Conservation (phyloP, 129 eudicot genomes). For the Deinandra increscens region DNA sequence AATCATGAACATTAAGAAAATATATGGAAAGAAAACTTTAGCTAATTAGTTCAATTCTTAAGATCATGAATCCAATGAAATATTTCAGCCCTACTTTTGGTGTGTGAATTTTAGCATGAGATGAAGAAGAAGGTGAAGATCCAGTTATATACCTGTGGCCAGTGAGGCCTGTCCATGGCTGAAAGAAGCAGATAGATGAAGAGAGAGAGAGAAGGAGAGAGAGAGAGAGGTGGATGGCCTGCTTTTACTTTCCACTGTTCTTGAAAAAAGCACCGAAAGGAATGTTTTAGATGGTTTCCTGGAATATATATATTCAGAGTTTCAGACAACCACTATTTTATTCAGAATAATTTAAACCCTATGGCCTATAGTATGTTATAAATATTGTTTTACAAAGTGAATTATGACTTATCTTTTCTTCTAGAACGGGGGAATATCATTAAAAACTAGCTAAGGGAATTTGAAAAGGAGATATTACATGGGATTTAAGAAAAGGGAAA, state of each 20-base stretch:
- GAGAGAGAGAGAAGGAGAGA: neutral
- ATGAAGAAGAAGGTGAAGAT: constrained; percentile 22
- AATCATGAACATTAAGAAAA: constrained; percentile 8
- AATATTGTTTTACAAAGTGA: too few species aligned
- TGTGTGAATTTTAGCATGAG: constrained; percentile 9
- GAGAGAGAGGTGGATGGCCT: constrained; percentile 10
- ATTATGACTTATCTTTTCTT: too few species aligned
- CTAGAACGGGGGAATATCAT: too few species aligned
- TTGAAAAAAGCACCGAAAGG: constrained; percentile 44
- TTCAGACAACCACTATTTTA: too few species aligned
- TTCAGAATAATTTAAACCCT: too few species aligned
- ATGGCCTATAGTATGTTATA: too few species aligned
- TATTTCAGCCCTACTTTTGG: neutral
- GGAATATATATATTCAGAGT: too few species aligned
- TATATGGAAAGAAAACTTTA: neutral
- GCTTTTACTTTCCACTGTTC: constrained; percentile 40
- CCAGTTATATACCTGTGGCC: constrained; percentile 62
- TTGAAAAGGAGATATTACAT: too few species aligned
- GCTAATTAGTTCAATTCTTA: neutral
- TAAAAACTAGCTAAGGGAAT: too few species aligned
- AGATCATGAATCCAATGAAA: constrained; percentile 5
- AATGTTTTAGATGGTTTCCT: constrained; percentile 44
- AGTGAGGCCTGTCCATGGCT: constrained; percentile 66
- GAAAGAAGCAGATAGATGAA: constrained; percentile 19
- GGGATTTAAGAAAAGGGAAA: too few species aligned